Percentiles rank a stretch among this genome's conserved stretches.
Evolutionary conservation across 2,329 filamentous ascomycete genomes (phyloP).

Genomic region (Alternaria burnsii): DNA sequence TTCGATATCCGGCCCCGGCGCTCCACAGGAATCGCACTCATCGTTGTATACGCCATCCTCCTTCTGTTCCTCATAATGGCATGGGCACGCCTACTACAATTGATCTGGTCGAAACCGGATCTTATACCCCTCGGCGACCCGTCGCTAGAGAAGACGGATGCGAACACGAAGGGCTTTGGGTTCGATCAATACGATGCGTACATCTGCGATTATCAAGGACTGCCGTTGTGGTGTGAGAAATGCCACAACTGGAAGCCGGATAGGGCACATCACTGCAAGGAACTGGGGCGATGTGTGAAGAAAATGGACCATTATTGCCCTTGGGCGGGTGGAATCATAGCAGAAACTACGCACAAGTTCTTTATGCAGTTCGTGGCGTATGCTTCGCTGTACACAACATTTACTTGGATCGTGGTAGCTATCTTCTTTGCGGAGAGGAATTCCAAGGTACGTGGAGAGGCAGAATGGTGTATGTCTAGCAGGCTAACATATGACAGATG

Average conservation of each 20-base stretch:
- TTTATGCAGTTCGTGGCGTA: constrained; percentile 89
- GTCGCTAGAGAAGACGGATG: constrained; percentile 39
- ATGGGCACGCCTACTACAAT: constrained; percentile 76
- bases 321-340: constrained; percentile 92
- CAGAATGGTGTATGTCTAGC: neutral
- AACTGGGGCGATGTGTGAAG: constrained; percentile 79
- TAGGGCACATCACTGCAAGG: constrained; percentile 84
- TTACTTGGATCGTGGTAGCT: constrained; percentile 70
- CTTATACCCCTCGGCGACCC: constrained; percentile 69
- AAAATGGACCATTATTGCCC: constrained; percentile 98
- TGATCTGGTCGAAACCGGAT: constrained; percentile 75
- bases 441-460: constrained; percentile 52
- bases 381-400: constrained; percentile 70
- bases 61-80: constrained; percentile 70
- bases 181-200: constrained; percentile 88
- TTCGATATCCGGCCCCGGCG: constrained; percentile 51
- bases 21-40: constrained; percentile 71
- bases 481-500: constrained; percentile 21
- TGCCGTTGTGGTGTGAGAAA: constrained; percentile 82
- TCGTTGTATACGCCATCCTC: constrained; percentile 77
- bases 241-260: constrained; percentile 91
- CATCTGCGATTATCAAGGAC: constrained; percentile 80
- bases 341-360: constrained; percentile 87
- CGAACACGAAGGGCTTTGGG: constrained; percentile 63
- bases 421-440: constrained; percentile 68